Evolutionary conservation across 2,329 filamentous ascomycete genomes (phyloP).

Genomic region (Esteya vermicola): DNA sequence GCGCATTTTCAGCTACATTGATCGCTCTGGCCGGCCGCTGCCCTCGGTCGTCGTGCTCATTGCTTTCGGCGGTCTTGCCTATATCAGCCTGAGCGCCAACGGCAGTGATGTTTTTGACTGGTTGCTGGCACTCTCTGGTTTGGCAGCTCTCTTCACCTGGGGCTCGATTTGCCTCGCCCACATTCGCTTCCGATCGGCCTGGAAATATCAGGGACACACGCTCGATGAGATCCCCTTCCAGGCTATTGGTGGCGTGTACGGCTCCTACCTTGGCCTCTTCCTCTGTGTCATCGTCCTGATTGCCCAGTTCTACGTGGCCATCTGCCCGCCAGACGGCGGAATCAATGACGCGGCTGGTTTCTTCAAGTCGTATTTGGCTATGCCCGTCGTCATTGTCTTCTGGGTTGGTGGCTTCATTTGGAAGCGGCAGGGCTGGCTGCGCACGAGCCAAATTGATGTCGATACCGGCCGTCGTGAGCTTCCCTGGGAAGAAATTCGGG

Average conservation of each 20-base stretch:
- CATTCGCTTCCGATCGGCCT: slow-evolving; percentile 54
- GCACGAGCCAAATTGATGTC: slow-evolving; percentile 47
- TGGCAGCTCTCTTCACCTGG: slow-evolving; percentile 55
- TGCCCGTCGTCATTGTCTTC: slow-evolving; percentile 39
- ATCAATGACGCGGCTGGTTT: slow-evolving; percentile 28
- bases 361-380: slow-evolving; percentile 39
- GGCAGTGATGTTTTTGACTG: slow-evolving; percentile 45
- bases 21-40: slow-evolving; percentile 41
- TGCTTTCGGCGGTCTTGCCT: slow-evolving; percentile 35
- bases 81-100: slow-evolving; percentile 26
- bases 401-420: slow-evolving; percentile 43
- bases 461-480: slow-evolving; percentile 49
- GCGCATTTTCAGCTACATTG: slow-evolving; percentile 40
- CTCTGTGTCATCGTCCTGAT: slow-evolving; percentile 42
- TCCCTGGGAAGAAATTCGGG: slow-evolving; percentile 34
- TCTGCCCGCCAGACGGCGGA: slow-evolving; percentile 17
- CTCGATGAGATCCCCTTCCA: slow-evolving; percentile 54
- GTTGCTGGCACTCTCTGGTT: slow-evolving; percentile 50
- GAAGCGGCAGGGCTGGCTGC: slow-evolving; percentile 48
- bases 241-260: slow-evolving; percentile 44
- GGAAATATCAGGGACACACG: slow-evolving; percentile 45
- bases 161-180: slow-evolving; percentile 54
- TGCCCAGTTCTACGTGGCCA: slow-evolving; percentile 34
- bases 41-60: slow-evolving; percentile 32
- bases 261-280: slow-evolving; percentile 48